Percentiles rank a stretch among this genome's conserved stretches.
These are phyloP conservation scores for Kondoa malvinella DNA, from an alignment of 768 basidiomycete genomes.

Conservation along the genomic window DNA sequence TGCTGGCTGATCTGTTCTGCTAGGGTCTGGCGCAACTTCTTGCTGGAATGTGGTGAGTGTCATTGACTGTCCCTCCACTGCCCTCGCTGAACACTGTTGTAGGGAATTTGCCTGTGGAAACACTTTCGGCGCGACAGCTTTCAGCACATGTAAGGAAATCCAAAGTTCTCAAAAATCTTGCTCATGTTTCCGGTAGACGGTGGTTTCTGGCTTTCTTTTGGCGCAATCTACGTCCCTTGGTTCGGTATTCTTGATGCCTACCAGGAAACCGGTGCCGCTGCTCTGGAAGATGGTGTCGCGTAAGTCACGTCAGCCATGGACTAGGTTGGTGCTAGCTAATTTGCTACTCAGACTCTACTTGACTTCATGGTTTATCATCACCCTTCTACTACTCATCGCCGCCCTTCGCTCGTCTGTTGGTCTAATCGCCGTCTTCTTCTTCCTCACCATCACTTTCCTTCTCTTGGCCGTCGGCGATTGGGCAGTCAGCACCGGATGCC, in stretches of 20 bases:
- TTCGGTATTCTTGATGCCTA: constrained; percentile 49
- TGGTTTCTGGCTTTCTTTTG: constrained; percentile 75
- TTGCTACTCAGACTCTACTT: background rate
- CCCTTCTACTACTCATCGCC: constrained; percentile 31
- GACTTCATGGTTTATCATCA: constrained; percentile 14
- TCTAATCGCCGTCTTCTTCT: constrained; percentile 33
- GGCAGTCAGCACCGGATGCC: constrained; percentile 21
- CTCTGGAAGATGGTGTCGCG: constrained; percentile 43
- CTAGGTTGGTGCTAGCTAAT: background rate
- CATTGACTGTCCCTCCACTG: background rate
- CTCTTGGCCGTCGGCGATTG: constrained; percentile 26
- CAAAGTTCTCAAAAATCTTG: background rate
- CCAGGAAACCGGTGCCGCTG: constrained; percentile 13
- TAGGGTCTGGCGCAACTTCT: constrained; percentile 23
- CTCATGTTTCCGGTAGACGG: background rate
- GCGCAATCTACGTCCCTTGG: constrained; percentile 51
- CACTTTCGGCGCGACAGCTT: constrained; percentile 39
- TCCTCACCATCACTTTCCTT: constrained; percentile 31
- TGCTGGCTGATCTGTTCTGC: too few species aligned
- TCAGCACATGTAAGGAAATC: constrained; percentile 57
- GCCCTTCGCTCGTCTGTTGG: constrained; percentile 33
- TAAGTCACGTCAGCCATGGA: background rate
- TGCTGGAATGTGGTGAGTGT: constrained; percentile 21
- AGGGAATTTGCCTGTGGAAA: constrained; percentile 33
- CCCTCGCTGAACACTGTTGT: constrained; percentile 3